Conservation (phyloP, 768 basidiomycete genomes). For the Lactarius tabidus region DNA sequence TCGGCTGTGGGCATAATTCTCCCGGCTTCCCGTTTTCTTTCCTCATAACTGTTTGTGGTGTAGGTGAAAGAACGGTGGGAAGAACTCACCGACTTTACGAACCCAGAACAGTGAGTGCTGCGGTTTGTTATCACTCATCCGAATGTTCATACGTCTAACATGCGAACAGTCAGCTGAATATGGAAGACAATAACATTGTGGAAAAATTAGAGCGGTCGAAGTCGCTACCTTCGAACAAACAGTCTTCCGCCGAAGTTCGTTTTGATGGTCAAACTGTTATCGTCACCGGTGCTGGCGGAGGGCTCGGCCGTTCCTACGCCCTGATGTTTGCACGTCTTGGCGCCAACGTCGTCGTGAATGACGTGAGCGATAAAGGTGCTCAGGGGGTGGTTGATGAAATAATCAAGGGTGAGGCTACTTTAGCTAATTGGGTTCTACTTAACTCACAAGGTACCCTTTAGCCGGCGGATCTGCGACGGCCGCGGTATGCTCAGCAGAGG, state of each 20-base stretch:
- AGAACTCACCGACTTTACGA: slow-evolving; percentile 74
- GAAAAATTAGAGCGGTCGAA: slow-evolving; percentile 63
- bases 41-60: neutral
- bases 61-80: slow-evolving; percentile 83
- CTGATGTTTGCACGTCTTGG: slow-evolving; percentile 88
- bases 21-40: neutral
- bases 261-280: slow-evolving; percentile 91
- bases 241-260: slow-evolving; percentile 63
- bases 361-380: slow-evolving; percentile 84
- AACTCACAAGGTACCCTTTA: slow-evolving; percentile 31
- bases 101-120: slow-evolving; percentile 58
- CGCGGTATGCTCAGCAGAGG: slow-evolving; percentile 84
- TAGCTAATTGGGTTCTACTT: neutral
- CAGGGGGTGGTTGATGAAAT: slow-evolving; percentile 85
- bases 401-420: slow-evolving; percentile 52
- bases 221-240: slow-evolving; percentile 60
- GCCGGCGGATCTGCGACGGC: slow-evolving; percentile 87
- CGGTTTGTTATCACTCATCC: neutral
- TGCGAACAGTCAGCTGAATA: slow-evolving; percentile 51
- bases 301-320: slow-evolving; percentile 89
- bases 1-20: slow-evolving; percentile 60
- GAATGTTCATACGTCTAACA: slow-evolving; percentile 21
- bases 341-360: slow-evolving; percentile 97
- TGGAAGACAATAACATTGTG: slow-evolving; percentile 58
- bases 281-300: slow-evolving; percentile 92